Percentiles rank a stretch among this genome's conserved stretches.
Evolutionary conservation across 2,329 filamentous ascomycete genomes (phyloP).

Genomic region (Xylaria arbuscula): DNA sequence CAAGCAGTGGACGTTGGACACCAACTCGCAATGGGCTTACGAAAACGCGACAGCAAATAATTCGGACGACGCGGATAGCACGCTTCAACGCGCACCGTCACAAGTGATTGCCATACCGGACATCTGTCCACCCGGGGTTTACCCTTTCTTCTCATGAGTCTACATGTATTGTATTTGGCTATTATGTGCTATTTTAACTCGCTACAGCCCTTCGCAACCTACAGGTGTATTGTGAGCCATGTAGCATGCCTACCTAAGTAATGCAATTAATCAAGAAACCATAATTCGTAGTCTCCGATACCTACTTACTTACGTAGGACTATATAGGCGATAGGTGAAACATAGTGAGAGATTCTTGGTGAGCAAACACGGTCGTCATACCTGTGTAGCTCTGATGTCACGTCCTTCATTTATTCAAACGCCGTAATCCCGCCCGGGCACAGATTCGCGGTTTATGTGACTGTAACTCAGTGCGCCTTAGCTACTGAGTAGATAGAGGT

Average conservation of each 20-base stretch:
- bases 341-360: conserved; percentile 10
- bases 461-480: conserved; percentile 10
- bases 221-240: not conserved
- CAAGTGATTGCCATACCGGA: not conserved
- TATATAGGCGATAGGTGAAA: conserved; percentile 18
- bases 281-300: not conserved
- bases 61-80: conserved; percentile 26
- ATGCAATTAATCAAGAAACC: not conserved
- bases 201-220: not conserved
- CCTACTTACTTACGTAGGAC: not conserved
- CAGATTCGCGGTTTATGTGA: conserved; percentile 4
- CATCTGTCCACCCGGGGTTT: conserved; percentile 2
- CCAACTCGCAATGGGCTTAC: conserved; percentile 27
- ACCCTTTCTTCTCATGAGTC: not conserved
- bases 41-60: conserved; percentile 22
- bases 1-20: conserved; percentile 22
- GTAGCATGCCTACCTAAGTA: conserved; percentile 5
- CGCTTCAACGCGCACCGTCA: conserved; percentile 19
- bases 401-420: conserved; percentile 3
- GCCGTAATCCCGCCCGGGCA: conserved; percentile 14
- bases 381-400: not conserved
- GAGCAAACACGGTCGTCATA: conserved; percentile 29
- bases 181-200: not conserved
- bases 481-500: not conserved
- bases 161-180: too few species aligned